A percentile compares a stretch with the other conserved stretches of the same genome.
Evolutionary conservation across 1,139 yeast species (phyloP).

Genomic region (Torulaspora pretoriensis): DNA sequence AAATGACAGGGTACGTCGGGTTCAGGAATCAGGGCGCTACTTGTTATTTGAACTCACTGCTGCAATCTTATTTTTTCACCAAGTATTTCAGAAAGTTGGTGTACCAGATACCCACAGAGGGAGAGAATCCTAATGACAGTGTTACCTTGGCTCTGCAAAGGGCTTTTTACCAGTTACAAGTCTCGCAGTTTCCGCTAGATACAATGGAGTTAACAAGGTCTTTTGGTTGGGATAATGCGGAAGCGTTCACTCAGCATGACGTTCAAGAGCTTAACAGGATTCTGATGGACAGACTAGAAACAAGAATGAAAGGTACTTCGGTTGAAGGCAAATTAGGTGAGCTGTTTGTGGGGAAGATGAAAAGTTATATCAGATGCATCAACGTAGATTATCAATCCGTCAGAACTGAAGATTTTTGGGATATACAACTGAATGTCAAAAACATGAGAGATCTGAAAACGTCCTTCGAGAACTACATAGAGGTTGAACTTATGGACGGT

Average conservation of each 20-base stretch:
- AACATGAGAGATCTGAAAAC: slow-evolving; percentile 67
- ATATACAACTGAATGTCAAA: slow-evolving; percentile 89
- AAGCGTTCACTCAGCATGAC: slow-evolving; percentile 96
- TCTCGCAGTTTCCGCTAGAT: slow-evolving; percentile 70
- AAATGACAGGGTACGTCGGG: slow-evolving; percentile 86
- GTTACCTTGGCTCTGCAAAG: slow-evolving; percentile 87
- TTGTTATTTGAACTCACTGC: slow-evolving; percentile 84
- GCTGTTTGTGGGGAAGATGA: slow-evolving; percentile 95
- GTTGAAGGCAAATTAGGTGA: slow-evolving; percentile 78
- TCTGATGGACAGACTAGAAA: slow-evolving; percentile 88
- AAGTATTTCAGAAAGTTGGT: slow-evolving; percentile 78
- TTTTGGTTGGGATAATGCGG: slow-evolving; percentile 96
- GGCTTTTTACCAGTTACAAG: slow-evolving; percentile 72
- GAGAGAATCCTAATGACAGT: slow-evolving; percentile 47
- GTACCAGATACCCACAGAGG: slow-evolving; percentile 79
- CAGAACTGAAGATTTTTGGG: slow-evolving; percentile 95
- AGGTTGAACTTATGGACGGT: slow-evolving; percentile 84
- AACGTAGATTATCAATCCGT: slow-evolving; percentile 95
- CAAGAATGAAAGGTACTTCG: slow-evolving; percentile 83
- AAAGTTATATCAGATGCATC: slow-evolving; percentile 86
- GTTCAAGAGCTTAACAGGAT: slow-evolving; percentile 95
- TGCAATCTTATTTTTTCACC: slow-evolving; percentile 88
- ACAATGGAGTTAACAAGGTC: slow-evolving; percentile 84
- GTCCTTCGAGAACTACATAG: slow-evolving; percentile 82
- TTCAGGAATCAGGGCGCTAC: slow-evolving; percentile 97